Conservation (phyloP, 108 stramenopile species). For the Chaetoceros muelleri region DNA sequence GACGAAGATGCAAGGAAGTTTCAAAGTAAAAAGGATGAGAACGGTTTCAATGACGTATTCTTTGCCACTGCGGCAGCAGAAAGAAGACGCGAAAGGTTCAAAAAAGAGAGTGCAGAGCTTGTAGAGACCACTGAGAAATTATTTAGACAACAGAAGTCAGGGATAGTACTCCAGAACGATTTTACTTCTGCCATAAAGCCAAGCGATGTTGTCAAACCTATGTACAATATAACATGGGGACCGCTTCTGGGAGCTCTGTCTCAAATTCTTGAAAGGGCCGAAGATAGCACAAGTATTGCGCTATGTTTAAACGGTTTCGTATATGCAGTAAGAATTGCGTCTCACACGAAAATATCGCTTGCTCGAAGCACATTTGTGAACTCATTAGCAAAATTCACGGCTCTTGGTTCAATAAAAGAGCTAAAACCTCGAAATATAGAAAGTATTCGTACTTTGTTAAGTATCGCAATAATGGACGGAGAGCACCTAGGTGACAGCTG, state of each 20-base stretch:
- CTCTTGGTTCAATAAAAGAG: constrained; percentile 80
- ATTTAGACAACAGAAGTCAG: background rate
- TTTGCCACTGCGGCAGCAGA: constrained; percentile 57
- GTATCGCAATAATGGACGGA: constrained; percentile 88
- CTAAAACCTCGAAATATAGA: constrained; percentile 94
- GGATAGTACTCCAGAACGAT: background rate
- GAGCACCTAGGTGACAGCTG: constrained; percentile 92
- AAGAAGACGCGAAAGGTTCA: constrained; percentile 66
- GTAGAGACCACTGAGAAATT: constrained; percentile 74
- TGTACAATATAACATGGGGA: constrained; percentile 99
- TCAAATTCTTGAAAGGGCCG: constrained; percentile 75
- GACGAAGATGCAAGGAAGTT: constrained; percentile 80
- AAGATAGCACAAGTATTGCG: constrained; percentile 65
- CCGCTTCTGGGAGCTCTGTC: constrained; percentile 90
- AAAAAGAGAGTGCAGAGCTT: constrained; percentile 93
- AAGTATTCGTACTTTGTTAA: constrained; percentile 84
- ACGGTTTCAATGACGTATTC: constrained; percentile 9
- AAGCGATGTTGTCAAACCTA: constrained; percentile 73
- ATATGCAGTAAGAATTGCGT: constrained; percentile 67
- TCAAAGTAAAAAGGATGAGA: constrained; percentile 1
- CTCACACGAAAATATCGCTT: constrained; percentile 66
- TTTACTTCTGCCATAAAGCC: constrained; percentile 47
- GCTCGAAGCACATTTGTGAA: constrained; percentile 94
- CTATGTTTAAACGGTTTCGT: constrained; percentile 82
- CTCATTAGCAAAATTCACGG: constrained; percentile 92